phyloP scores from a whole-genome alignment of 78 protist genomes.

The Dictyostelium purpureum region DNA sequence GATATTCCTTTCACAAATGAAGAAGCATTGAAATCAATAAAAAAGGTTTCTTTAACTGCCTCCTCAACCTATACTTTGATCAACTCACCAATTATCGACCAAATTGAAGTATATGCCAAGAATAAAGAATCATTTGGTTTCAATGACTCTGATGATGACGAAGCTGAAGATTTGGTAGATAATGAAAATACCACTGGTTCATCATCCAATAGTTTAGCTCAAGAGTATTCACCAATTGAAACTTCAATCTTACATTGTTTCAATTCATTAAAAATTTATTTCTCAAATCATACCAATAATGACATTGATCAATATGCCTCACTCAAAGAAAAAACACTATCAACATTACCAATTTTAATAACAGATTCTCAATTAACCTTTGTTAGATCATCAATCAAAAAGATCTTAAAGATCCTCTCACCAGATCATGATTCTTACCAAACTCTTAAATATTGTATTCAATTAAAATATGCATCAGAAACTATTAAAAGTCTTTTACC shows the following conservation, averaged over 20 bases:
- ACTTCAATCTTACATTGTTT: neutral
- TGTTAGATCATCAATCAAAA: conserved; percentile 17
- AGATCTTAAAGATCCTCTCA: conserved; percentile 21
- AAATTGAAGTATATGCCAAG: conserved; percentile 79
- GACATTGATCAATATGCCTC: neutral
- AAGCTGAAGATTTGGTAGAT: neutral
- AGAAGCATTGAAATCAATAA: conserved; percentile 54
- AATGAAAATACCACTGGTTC: neutral
- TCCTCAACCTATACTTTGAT: neutral
- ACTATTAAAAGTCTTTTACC: neutral
- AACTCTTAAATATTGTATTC: conserved; percentile 7
- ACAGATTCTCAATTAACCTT: conserved; percentile 50
- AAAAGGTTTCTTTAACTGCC: conserved; percentile 11
- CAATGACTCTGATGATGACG: conserved; percentile 25
- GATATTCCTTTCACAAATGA: conserved; percentile 79
- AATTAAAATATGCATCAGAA: conserved; percentile 8
- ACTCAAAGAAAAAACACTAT: conserved; percentile 4
- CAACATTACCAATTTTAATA: conserved; percentile 16
- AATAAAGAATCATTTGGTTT: conserved; percentile 46
- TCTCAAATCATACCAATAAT: conserved; percentile 3
- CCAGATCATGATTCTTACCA: conserved; percentile 14
- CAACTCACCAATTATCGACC: conserved; percentile 74
- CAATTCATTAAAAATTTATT: conserved; percentile 4
- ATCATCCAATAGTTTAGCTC: too few species aligned
- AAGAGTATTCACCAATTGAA: conserved; percentile 21